Evolutionary conservation across 2,329 filamentous ascomycete genomes (phyloP).

Genomic region (Hypomyces perniciosus): DNA sequence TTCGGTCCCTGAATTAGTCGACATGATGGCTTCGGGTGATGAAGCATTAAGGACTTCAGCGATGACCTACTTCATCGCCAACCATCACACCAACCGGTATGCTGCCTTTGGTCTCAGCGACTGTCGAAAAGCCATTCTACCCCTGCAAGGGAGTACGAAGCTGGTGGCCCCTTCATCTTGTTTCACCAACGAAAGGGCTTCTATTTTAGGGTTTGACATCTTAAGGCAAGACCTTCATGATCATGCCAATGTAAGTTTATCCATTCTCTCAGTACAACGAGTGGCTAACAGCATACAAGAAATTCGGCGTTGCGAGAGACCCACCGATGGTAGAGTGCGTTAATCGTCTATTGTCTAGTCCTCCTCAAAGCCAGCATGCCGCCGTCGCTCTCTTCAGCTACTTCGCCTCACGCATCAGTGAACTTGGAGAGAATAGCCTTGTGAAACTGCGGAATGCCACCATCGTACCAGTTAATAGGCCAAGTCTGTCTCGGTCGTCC

Average conservation of each 20-base stretch:
- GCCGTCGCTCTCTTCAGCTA: constrained; percentile 76
- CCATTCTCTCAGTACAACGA: background rate
- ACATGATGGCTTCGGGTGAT: constrained; percentile 65
- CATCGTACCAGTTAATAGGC: constrained; percentile 63
- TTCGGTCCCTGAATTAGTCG: constrained; percentile 65
- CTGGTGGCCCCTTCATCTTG: constrained; percentile 70
- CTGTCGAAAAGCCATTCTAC: constrained; percentile 59
- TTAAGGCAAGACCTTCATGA: constrained; percentile 68
- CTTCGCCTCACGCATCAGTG: constrained; percentile 68
- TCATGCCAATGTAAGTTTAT: constrained; percentile 58
- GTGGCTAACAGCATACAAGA: constrained; percentile 31
- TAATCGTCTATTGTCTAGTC: constrained; percentile 62
- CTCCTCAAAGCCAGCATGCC: constrained; percentile 60
- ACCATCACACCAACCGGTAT: constrained; percentile 75
- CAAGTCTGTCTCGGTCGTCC: constrained; percentile 21
- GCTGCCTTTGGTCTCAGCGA: constrained; percentile 52
- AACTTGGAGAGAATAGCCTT: constrained; percentile 59
- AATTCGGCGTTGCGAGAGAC: constrained; percentile 80
- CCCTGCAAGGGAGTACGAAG: constrained; percentile 61
- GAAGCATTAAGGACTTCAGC: constrained; percentile 57
- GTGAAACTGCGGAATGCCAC: constrained; percentile 55
- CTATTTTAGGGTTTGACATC: constrained; percentile 75
- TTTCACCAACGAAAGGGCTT: constrained; percentile 72
- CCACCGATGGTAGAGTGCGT: constrained; percentile 75
- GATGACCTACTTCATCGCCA: constrained; percentile 75